phyloP scores from a whole-genome alignment of 2,329 filamentous ascomycete species.

The Beauveria sp. region DNA sequence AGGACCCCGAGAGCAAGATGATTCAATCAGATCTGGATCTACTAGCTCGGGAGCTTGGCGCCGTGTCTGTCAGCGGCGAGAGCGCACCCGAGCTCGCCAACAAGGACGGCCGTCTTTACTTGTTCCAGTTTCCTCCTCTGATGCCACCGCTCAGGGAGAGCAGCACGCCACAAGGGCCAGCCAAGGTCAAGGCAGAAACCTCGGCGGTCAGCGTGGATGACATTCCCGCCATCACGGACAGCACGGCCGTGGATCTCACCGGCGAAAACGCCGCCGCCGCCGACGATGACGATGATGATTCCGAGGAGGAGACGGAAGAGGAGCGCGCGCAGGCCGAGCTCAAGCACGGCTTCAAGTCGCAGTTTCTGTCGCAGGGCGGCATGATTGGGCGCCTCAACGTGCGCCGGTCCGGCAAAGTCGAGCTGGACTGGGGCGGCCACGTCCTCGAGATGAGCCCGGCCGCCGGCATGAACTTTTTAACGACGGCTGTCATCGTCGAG shows the following conservation, averaged over 20 bases:
- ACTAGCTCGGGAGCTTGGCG: conserved; percentile 35
- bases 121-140: conserved; percentile 58
- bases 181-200: conserved; percentile 36
- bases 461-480: conserved; percentile 47
- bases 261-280: conserved; percentile 15
- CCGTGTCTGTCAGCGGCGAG: conserved; percentile 23
- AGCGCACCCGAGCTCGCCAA: conserved; percentile 23
- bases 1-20: conserved; percentile 31
- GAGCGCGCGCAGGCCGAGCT: conserved; percentile 26
- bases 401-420: conserved; percentile 53
- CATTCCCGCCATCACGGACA: conserved; percentile 18
- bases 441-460: conserved; percentile 44
- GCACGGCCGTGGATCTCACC: conserved; percentile 36
- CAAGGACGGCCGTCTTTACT: conserved; percentile 50
- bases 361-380: conserved; percentile 43
- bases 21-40: conserved; percentile 34
- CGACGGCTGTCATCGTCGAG: conserved; percentile 52
- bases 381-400: conserved; percentile 53
- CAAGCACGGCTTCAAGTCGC: conserved; percentile 27
- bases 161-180: conserved; percentile 17
- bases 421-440: conserved; percentile 55
- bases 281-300: conserved; percentile 21
- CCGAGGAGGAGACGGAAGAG: conserved; percentile 14
- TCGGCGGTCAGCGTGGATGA: conserved; percentile 31
- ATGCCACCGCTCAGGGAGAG: conserved; percentile 44